Percentiles rank a stretch among this genome's conserved stretches.
Conservation (phyloP, 208 protist genomes). For the Trypanosomatidae sp. region DNA sequence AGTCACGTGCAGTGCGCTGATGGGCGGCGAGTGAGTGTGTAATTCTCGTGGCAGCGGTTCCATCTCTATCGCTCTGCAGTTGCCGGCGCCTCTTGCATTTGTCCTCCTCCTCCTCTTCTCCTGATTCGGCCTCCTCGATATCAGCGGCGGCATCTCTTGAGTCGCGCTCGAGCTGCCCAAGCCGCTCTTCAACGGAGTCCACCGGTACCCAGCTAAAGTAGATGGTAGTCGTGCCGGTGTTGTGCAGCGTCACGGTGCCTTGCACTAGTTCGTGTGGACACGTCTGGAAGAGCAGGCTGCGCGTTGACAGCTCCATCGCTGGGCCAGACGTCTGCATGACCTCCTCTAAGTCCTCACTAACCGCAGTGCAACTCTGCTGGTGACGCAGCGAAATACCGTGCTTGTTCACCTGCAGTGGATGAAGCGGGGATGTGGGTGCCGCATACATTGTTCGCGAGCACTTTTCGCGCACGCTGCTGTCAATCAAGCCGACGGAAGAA, state of each 20-base stretch:
- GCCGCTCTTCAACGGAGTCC: slow-evolving; percentile 33
- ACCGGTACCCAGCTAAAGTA: slow-evolving; percentile 81
- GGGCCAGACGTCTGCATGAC: slow-evolving; percentile 17
- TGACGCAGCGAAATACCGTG: neutral
- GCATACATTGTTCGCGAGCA: neutral
- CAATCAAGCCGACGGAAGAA: neutral
- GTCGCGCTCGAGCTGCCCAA: slow-evolving; percentile 2
- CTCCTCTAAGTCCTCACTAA: slow-evolving; percentile 1
- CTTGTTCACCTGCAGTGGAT: slow-evolving; percentile 17
- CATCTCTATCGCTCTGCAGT: neutral
- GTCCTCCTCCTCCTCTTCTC: neutral
- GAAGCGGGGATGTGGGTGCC: slow-evolving; percentile 4
- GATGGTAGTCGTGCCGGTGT: slow-evolving; percentile 67
- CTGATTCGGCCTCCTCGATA: neutral
- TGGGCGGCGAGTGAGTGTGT: slow-evolving; percentile 51
- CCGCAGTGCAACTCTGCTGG: neutral
- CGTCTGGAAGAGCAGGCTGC: slow-evolving; percentile 50
- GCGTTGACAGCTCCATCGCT: slow-evolving; percentile 57
- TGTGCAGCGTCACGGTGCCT: slow-evolving; percentile 46
- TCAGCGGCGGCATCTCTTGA: neutral
- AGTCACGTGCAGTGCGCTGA: slow-evolving; percentile 18
- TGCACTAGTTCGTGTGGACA: slow-evolving; percentile 61
- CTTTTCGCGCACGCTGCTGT: neutral
- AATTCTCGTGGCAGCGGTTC: neutral
- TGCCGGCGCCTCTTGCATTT: neutral